A percentile compares a stretch with the other conserved stretches of the same genome.
These are phyloP conservation scores for Solanum chacoense DNA, from an alignment of 305 asterid species.

Conservation along the genomic window DNA sequence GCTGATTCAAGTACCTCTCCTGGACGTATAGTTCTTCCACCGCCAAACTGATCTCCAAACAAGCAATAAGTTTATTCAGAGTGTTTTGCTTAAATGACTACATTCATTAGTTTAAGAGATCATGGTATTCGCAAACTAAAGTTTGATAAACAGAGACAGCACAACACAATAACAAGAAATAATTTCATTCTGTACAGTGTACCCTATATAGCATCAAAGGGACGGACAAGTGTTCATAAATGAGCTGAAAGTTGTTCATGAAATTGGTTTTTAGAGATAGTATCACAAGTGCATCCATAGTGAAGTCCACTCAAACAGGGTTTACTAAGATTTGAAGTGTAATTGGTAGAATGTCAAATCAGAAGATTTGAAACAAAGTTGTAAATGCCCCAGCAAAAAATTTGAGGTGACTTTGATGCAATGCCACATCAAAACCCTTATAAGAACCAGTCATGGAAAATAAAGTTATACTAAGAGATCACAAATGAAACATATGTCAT, in stretches of 20 bases:
- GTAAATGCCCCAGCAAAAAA: neutral
- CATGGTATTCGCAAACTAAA: neutral
- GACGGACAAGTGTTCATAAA: neutral
- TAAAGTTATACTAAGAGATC: neutral
- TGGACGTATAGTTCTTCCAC: conserved; percentile 79
- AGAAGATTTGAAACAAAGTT: neutral
- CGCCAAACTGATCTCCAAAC: conserved; percentile 52
- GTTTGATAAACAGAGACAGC: neutral
- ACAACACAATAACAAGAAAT: neutral
- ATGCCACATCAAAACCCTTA: neutral
- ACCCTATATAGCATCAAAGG: neutral
- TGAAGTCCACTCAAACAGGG: neutral
- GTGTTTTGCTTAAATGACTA: neutral
- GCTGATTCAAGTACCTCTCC: conserved; percentile 78
- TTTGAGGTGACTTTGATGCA: neutral
- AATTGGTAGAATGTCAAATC: neutral
- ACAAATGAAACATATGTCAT: neutral
- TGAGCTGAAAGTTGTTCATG: neutral
- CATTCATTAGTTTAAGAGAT: neutral
- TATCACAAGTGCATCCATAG: neutral
- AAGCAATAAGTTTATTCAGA: neutral
- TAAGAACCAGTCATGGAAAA: neutral
- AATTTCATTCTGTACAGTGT: neutral
- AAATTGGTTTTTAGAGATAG: neutral
- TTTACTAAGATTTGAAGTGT: neutral